Base-by-base conservation (phyloP, 75 land plant species). In the Isoetes taiwanensis region DNA sequence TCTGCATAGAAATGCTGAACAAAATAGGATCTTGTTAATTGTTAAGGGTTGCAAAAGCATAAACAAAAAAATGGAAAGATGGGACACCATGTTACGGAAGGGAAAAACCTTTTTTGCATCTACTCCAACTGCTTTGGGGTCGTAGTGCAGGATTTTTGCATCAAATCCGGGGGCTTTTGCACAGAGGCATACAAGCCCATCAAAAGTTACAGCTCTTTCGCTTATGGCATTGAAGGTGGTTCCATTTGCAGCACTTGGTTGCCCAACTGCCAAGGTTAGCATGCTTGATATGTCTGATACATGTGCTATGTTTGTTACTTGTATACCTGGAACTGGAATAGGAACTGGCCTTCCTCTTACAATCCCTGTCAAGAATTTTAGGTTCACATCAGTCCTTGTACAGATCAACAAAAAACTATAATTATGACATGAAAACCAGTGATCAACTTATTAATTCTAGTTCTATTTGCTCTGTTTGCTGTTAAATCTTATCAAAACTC, bases 1-100 rank as follows among this genome's bases (percentile, higher is more conserved):
- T 93, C 98, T 41, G 98, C 90, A 72, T 88, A 93, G 76, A 93
- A 93, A 58, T 93, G 98, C 98, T 90, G 82, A 72, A 11, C 42
- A 41, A 29, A 31, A n/a, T n/a, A n/a, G n/a, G n/a, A n/a, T n/a
- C n/a, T n/a, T n/a, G n/a, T n/a, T n/a, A n/a, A n/a, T n/a, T n/a
- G n/a, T n/a, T n/a, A n/a, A n/a, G n/a, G n/a, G n/a, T n/a, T n/a
- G n/a, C n/a, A n/a, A n/a, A n/a, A n/a, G n/a, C n/a, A n/a, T n/a
- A n/a, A 25, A 54, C 27, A 3, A 54, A 56, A 10, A 31, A 10
- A 30, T n/a, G 2, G 21, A 2, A 5, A 56, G 30, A 23, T 58
- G 20, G 10, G 11, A 19, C 75, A 82, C 85, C 82, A 79, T 79
- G 60, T 75, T 93, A 28, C 98, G 83, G 72, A 93, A 93, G 34